Evolutionary conservation across 495 filamentous ascomycete species (phyloP).

Genomic region (Bathelium albidoporum): DNA sequence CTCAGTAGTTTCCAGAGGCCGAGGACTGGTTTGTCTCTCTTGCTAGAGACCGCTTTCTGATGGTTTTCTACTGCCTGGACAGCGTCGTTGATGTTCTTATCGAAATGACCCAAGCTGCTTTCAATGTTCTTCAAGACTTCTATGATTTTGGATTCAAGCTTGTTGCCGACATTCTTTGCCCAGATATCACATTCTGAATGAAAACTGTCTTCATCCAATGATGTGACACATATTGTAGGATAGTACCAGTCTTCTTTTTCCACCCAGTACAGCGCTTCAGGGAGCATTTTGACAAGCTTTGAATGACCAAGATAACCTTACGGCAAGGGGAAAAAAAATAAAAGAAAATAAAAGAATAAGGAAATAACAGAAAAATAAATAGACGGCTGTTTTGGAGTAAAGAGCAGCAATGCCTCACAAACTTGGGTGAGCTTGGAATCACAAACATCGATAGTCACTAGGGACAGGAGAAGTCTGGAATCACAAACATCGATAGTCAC

Average conservation of each 20-base stretch:
- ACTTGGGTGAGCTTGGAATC: too few species aligned
- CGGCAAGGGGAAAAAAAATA: not conserved
- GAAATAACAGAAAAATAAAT: not conserved
- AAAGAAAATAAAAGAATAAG: not conserved
- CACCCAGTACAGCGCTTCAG: not conserved
- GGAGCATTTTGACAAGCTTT: not conserved
- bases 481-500: not conserved
- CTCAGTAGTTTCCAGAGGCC: not conserved
- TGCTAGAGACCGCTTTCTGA: not conserved
- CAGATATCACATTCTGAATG: not conserved
- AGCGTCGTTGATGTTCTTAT: not conserved
- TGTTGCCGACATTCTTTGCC: not conserved
- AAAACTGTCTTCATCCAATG: not conserved
- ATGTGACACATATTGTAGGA: not conserved
- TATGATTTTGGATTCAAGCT: not conserved
- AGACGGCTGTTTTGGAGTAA: not conserved
- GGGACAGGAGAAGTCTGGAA: not conserved
- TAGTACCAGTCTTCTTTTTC: not conserved
- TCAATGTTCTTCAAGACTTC: not conserved
- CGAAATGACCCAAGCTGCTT: not conserved
- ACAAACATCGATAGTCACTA: not conserved
- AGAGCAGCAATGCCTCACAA: too few species aligned
- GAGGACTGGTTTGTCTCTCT: not conserved
- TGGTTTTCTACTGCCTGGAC: not conserved
- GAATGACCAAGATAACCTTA: not conserved